Conservation (phyloP, 2,329 filamentous ascomycete species). For the Xylaria hypoxylon region DNA sequence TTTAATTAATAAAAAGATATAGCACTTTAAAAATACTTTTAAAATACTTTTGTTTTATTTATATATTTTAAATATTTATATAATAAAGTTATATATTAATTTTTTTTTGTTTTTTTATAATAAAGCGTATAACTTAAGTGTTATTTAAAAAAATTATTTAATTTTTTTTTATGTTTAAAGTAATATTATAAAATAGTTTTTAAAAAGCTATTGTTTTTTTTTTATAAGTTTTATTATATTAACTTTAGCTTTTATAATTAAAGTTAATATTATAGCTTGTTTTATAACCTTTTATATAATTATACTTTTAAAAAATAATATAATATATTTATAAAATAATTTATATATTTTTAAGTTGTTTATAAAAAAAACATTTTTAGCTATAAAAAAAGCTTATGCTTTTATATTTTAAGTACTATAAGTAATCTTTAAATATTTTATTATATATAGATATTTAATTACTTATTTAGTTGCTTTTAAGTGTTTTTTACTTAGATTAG, state of each 20-base stretch:
- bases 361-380: neutral
- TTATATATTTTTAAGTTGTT: too few species aligned
- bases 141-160: neutral
- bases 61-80: too few species aligned
- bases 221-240: neutral
- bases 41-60: too few species aligned
- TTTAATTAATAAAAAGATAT: too few species aligned
- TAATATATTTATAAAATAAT: slow-evolving; percentile 1
- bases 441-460: neutral
- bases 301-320: neutral
- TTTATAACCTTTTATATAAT: neutral
- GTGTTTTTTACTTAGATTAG: neutral
- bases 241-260: slow-evolving; percentile 6
- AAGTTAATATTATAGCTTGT: neutral
- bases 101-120: too few species aligned
- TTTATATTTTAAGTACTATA: neutral
- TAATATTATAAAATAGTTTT: neutral
- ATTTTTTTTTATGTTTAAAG: neutral
- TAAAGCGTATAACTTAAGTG: too few species aligned
- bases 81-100: too few species aligned
- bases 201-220: neutral
- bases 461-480: neutral
- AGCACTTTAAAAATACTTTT: too few species aligned
- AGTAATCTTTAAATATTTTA: neutral
- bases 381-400: neutral